These are phyloP conservation scores for Candida mesenterica DNA, from an alignment of 1,139 yeast genomes.

Conservation along the genomic window DNA sequence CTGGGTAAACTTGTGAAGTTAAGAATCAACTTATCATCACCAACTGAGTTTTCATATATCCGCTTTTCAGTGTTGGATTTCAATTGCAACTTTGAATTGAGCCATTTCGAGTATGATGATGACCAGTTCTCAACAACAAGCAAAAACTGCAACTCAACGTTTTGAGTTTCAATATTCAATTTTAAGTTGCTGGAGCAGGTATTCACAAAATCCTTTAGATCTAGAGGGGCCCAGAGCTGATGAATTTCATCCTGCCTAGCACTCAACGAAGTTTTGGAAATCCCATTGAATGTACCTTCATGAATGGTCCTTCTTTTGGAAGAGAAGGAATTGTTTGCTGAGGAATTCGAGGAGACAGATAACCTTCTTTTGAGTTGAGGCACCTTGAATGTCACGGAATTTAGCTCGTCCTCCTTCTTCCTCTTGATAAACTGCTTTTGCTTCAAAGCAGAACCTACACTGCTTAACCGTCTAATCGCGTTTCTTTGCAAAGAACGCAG, in stretches of 20 bases:
- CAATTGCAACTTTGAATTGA: slow-evolving; percentile 39
- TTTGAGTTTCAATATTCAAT: slow-evolving; percentile 19
- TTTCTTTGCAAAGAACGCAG: slow-evolving; percentile 23
- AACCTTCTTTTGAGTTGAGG: slow-evolving; percentile 23
- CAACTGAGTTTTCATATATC: slow-evolving; percentile 26
- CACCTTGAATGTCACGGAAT: slow-evolving; percentile 29
- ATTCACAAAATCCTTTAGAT: slow-evolving; percentile 24
- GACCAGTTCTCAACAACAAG: slow-evolving; percentile 48
- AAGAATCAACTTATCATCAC: slow-evolving; percentile 24
- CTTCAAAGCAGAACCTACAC: slow-evolving; percentile 25
- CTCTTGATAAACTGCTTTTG: slow-evolving; percentile 23
- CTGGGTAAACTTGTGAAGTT: slow-evolving; percentile 39
- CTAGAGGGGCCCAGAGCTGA: slow-evolving; percentile 42
- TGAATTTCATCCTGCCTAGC: slow-evolving; percentile 33
- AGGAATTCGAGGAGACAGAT: slow-evolving; percentile 16
- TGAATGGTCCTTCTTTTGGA: slow-evolving; percentile 14
- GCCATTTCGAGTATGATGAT: slow-evolving; percentile 45
- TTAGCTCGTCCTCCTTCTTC: slow-evolving; percentile 44
- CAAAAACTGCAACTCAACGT: slow-evolving; percentile 29
- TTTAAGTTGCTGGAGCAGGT: slow-evolving; percentile 24
- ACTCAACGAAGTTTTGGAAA: slow-evolving; percentile 14
- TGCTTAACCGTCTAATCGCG: slow-evolving; percentile 23
- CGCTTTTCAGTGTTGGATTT: slow-evolving; percentile 25
- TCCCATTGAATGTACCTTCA: slow-evolving; percentile 5
- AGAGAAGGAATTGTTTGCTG: slow-evolving; percentile 11